Evolutionary conservation across 805 yeast genomes (phyloP), one percentile per base, ranked within the genome.

Genomic region (Ogataea minuta): DNA sequence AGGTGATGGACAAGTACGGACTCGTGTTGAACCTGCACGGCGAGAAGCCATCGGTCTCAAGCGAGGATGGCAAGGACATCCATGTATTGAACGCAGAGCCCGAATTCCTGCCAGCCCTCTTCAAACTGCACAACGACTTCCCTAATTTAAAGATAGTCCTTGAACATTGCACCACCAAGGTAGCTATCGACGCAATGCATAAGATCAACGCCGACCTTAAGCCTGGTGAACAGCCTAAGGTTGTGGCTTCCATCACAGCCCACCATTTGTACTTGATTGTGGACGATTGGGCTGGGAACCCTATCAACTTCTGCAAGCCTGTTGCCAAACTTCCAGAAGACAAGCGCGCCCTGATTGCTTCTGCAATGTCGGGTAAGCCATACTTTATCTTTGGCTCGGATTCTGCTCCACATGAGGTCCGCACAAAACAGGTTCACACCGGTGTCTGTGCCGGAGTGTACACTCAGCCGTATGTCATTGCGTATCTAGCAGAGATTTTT

Each of bases 371-470:
- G 1, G 98, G 98, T 4, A 80, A 84, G 50, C 87, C 95, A 28
- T 90, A 81, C 70, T 93, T 90, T 63, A 87, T 93, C 69, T 93
- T 90, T 58, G 99, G 99, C 6, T 86, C 96, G 1, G 99, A 93
- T 62, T 87, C 96, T 15, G 99, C 99, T 21, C 99, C 99, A 17
- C 99, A 93, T 61, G 95, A 96, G 6, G 56, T 86, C 17, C 76
- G 76, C 46, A 80, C 80, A 44, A 95, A 95, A 63, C 71, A 86
- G 17, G 81, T 74, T 45, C 88, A 79, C 50, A 67, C 71, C 25
- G 91, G 90, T 15, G 97, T 91, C 12, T 88, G 97, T 55, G 99
- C 99, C n/a, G 99, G 99, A 56, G 96, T 93, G 7, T 93, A 76
- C 64, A 86, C 98, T 2, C 99, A 93, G 62, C 75, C 86, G 15